phyloP scores from a whole-genome alignment of 2,329 filamentous ascomycete species.

The Metarhizium anisopliae region DNA sequence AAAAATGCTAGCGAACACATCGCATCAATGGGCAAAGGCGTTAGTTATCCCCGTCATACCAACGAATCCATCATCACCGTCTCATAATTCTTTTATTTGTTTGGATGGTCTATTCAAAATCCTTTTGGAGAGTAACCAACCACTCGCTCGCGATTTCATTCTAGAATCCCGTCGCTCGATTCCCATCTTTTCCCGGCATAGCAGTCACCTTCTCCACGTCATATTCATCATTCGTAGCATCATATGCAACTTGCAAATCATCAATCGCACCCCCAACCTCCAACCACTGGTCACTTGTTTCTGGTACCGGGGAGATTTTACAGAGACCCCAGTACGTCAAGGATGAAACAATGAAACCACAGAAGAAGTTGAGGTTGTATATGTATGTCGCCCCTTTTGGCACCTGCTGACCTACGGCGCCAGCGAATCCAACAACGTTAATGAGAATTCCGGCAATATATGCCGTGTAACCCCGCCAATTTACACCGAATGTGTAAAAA shows the following conservation, averaged over 20 bases:
- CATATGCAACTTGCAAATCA: constrained; percentile 40
- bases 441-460: constrained; percentile 79
- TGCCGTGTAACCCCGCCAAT: constrained; percentile 76
- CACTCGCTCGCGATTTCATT: neutral
- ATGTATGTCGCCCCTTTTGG: constrained; percentile 75
- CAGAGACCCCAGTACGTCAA: constrained; percentile 63
- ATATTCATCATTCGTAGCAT: constrained; percentile 26
- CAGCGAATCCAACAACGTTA: constrained; percentile 87
- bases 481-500: constrained; percentile 63
- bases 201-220: constrained; percentile 24
- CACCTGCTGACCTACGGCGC: constrained; percentile 62
- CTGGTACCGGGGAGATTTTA: constrained; percentile 61
- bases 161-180: constrained; percentile 7
- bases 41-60: too few species aligned
- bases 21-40: too few species aligned
- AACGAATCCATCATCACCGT: too few species aligned
- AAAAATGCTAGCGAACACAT: too few species aligned
- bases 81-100: neutral
- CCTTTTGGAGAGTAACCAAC: too few species aligned
- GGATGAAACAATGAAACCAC: constrained; percentile 65
- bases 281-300: constrained; percentile 66
- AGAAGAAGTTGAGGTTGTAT: constrained; percentile 87
- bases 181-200: neutral
- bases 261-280: constrained; percentile 61
- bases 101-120: too few species aligned